Base-by-base conservation (phyloP, 2,329 filamentous ascomycete species). In the Ophiostoma sp. region DNA sequence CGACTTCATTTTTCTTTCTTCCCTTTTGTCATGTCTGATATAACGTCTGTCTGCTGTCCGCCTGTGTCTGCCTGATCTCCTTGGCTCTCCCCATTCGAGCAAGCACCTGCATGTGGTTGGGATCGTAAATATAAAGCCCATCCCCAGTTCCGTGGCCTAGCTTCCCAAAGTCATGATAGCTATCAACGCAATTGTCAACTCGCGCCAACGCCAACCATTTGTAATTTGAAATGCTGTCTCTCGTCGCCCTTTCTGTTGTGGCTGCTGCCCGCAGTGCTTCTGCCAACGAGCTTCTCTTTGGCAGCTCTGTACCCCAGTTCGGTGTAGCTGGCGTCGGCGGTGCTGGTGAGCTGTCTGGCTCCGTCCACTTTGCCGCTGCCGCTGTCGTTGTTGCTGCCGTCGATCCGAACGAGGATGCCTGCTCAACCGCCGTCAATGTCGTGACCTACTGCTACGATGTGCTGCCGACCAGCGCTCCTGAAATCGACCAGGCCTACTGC, bases 351-450 rank as follows among this genome's bases (percentile, higher is more conserved):
- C 52, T 68, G 4, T 52, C 64, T n/a, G 49, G 63, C 36, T 18
- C 40, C 38, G 40, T 63, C 38, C 60, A 63, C 38, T 18, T 63
- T 42, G 60, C 60, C n/a, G 60, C 60, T 14, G 60, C 60, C 40
- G 60, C 60, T n/a, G 64, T 63, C 14, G 62, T 64, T 14, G 67
- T 63, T 8, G 55, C n/a, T 64, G 40, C 55, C 16, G 58, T 40
- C 18, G 67, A 70, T 65, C 58, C 62, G 62, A 69, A 69, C 49
- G 62, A 63, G 52, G 49, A 66, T 2, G 73, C 73, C 45, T 75
- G 74, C 58, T 62, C 66, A 49, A 69, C 67, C 12, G 71, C 69
- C 60, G 68, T 71, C 38, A 62, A 64, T 60, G 18, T 74, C 60
- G 40, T 74, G 41, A 41, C 16, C 14, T 66, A 58, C 45, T 75